Evolutionary conservation across 768 basidiomycete species (phyloP), one percentile per base, ranked within the genome.

Genomic region (Boletus rubroflammeus): DNA sequence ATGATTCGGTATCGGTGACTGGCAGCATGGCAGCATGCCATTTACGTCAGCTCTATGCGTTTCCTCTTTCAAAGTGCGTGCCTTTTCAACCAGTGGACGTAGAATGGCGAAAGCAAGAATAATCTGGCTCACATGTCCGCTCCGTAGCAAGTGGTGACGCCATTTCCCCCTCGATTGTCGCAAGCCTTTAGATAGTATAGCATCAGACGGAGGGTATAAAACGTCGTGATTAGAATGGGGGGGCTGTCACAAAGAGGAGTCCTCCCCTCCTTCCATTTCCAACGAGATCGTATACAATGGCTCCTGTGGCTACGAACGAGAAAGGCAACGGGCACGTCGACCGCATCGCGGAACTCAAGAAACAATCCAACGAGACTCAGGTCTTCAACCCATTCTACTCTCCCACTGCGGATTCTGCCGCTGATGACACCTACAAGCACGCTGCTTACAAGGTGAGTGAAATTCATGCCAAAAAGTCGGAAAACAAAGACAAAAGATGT

Each of bases 301-400:
- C 81, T 48, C 78, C 80, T 25, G 76, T 79, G 32, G 77, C 80
- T 56, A 79, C 75, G 31, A 59, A 71, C 50, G 73, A 78, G 45
- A 66, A 61, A 49, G 60, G 54, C 25, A 59, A 63, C 26, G 49
- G 55, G 23, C 65, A 61, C n/a, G 60, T 50, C 7, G 55, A 62
- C 36, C 61, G 62, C 36, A 6, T 62, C 14, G 59, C 54, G 4
- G 55, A 60, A 31, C 49, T 69, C 41, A 73, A 75, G 59, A 60
- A 56, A 14, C 59, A 55, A 47, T 45, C 48, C 31, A 59, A 62
- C 13, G 51, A 67, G 11, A 29, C 51, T 46, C 55, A 59, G 47
- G 55, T 77, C 34, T 71, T 81, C 71, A 86, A 87, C 62, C 82
- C 83, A 0, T 88, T 88, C 70, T 86, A 88, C 59, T 85, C 84